Evolutionary conservation across 2,329 filamentous ascomycete species (phyloP).

Genomic region (Myriangium duriaei): DNA sequence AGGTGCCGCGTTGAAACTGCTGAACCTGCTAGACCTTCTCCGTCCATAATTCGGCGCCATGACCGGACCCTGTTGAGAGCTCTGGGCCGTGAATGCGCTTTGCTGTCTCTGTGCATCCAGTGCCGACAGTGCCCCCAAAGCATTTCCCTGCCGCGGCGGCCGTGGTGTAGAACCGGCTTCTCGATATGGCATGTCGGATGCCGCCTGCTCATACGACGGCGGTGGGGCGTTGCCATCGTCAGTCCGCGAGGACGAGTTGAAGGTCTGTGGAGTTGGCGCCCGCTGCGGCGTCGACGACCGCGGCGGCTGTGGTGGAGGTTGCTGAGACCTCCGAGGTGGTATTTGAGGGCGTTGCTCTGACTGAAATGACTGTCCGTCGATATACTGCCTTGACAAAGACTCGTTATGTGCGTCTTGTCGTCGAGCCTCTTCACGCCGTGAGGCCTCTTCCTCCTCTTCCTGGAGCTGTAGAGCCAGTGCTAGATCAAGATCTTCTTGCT

Average conservation of each 20-base stretch:
- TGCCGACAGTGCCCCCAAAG: slow-evolving; percentile 22
- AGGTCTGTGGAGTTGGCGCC: slow-evolving; percentile 3
- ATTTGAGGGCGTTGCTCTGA: slow-evolving; percentile 18
- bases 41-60: slow-evolving; percentile 7
- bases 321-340: slow-evolving; percentile 16
- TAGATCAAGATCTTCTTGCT: slow-evolving; percentile 69
- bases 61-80: slow-evolving; percentile 3
- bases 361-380: slow-evolving; percentile 5
- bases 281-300: slow-evolving; percentile 11
- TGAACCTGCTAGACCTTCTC: slow-evolving; percentile 4
- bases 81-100: slow-evolving; percentile 6
- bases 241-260: slow-evolving; percentile 11
- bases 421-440: slow-evolving; percentile 45
- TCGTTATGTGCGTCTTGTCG: slow-evolving; percentile 7
- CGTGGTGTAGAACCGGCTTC: slow-evolving; percentile 20
- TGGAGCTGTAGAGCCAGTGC: slow-evolving; percentile 86
- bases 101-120: slow-evolving; percentile 17
- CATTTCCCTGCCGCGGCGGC: slow-evolving; percentile 19
- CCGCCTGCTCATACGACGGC: slow-evolving; percentile 54
- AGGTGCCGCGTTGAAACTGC: slow-evolving; percentile 1
- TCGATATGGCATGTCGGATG: slow-evolving; percentile 41
- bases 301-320: slow-evolving; percentile 13
- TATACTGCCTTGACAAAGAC: slow-evolving; percentile 5
- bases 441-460: slow-evolving; percentile 79
- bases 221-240: slow-evolving; percentile 42